These are phyloP conservation scores for Salix purpurea DNA, from an alignment of 345 rosid genomes.

Conservation along the genomic window DNA sequence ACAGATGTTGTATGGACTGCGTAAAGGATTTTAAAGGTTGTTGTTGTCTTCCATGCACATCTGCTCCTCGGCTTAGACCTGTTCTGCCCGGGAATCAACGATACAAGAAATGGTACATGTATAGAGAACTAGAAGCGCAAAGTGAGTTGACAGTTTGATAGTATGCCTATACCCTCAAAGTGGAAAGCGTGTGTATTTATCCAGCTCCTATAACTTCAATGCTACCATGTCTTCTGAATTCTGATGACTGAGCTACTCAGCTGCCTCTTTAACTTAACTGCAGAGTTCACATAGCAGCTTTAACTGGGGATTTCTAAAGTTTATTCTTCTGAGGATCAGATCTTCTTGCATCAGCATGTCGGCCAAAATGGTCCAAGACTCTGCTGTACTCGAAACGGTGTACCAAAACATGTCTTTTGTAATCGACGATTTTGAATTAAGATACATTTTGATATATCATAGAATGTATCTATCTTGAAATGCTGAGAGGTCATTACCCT, in stretches of 20 bases:
- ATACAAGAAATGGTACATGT: conserved; percentile 79
- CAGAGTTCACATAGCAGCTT: too few relatives aligned
- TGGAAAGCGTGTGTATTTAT: too few relatives aligned
- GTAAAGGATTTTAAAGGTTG: conserved; percentile 59
- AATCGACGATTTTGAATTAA: background rate
- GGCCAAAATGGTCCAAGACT: background rate
- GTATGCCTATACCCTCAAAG: too few relatives aligned
- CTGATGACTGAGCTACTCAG: background rate
- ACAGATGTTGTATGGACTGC: conserved; percentile 70
- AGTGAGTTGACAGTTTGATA: conserved; percentile 14
- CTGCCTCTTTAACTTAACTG: too few relatives aligned
- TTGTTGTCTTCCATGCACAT: conserved; percentile 59
- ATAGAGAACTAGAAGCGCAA: conserved; percentile 47
- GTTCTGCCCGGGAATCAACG: conserved; percentile 67
- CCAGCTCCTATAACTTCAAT: background rate
- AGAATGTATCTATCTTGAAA: background rate
- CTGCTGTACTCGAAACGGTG: background rate
- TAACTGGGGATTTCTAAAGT: too few relatives aligned
- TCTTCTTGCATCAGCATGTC: background rate
- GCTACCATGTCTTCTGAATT: background rate
- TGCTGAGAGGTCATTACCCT: background rate
- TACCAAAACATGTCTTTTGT: too few relatives aligned
- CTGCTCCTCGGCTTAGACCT: conserved; percentile 78
- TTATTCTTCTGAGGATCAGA: too few relatives aligned
- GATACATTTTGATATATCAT: background rate